Evolutionary conservation across 306 rosid genomes (phyloP), one percentile per base, ranked within the genome.

Genomic region (barrel medic (Medicago truncatula)): DNA sequence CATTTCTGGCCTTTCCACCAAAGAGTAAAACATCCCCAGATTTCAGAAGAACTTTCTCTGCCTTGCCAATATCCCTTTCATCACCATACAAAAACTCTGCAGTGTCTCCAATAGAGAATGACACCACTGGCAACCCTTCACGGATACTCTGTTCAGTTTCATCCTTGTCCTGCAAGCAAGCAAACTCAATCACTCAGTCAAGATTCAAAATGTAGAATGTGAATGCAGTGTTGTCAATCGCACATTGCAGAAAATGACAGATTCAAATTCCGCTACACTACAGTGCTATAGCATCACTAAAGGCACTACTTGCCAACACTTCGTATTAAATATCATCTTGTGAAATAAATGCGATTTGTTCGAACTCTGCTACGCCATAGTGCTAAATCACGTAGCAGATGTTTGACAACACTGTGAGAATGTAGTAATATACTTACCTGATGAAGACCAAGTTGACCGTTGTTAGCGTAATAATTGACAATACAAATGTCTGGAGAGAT

Each of bases 21-120:
- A 92, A 90, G 80, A 95, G 89, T 67, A 92, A 75, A 64, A 90
- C 89, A 87, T 95, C 97, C 59, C 97, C 98, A 4, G 96, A 90
- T 58, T 87, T 78, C 17, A 92, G 86, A 8, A 15, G 14, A 25
- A 88, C 61, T 40, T 76, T 81, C 0, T 84, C 6, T 34, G 91
- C 93, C 71, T 38, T 47, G 21, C 83, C 87, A 5, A 64, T 76
- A 63, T 86, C 88, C 76, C 88, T 78, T 36, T 67, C 72, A 28
- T 89, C 88, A 0, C 91, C 82, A 14, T 77, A 89, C 78, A 83
- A 64, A 64, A 95, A 95, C 3, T 87, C 89, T 4, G 97, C 97
- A 0, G 89, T 25, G 81, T 95, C 91, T 25, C 98, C 98, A 43
- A 95, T 87, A 63, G 98, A 90, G 70, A 95, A 90, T 74, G 98